Evolutionary conservation across 495 filamentous ascomycete species (phyloP), one percentile per base, ranked within the genome.

Genomic region (Astrothelium subdiscretum): DNA sequence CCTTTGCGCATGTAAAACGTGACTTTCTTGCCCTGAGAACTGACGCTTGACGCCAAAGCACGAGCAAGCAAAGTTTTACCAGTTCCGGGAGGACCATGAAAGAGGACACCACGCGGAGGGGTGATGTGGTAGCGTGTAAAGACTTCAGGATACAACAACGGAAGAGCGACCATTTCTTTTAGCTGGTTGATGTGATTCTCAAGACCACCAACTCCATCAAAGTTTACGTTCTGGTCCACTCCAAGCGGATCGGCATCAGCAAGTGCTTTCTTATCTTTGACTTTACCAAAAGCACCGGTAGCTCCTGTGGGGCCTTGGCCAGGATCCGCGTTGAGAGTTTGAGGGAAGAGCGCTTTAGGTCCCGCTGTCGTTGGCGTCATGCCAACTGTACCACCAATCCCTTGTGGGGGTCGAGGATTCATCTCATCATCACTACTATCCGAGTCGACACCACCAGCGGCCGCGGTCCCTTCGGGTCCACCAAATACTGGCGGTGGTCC

Each of bases 1-100:
- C 95, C 94, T 72, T 98, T 98, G 42, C 94, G 85, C 94, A 98
- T 98, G 76, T 97, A 98, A 67, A 98, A 98, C 0, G 89, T 97
- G 57, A 98, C 90, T 71, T 97, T 97, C 59, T 87, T 85, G 51
- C 91, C 91, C 60, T 91, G 87, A 1, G 82, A 81, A 67, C 81
- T 86, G 58, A 94, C 85, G 62, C 86, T 88, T 58, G 89, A 89
- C 20, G 95, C 91, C 22, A 98, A 78, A 51, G 94, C 94, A 65
- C 94, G 84, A 42, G 94, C 94, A 69, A 98, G 80, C 27, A 97
- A 79, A 6, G 94, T 98, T 77, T 98, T 98, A 81, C 94, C 94
- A 11, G 94, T 98, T 68, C 94, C 94, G 20, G 94, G 94, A 59
- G 94, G 94, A 12, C 94, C 94, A 74, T 97, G 92, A 74, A 98